These are phyloP conservation scores for Starmerella vitae DNA, from an alignment of 805 yeast species.

Conservation along the genomic window DNA sequence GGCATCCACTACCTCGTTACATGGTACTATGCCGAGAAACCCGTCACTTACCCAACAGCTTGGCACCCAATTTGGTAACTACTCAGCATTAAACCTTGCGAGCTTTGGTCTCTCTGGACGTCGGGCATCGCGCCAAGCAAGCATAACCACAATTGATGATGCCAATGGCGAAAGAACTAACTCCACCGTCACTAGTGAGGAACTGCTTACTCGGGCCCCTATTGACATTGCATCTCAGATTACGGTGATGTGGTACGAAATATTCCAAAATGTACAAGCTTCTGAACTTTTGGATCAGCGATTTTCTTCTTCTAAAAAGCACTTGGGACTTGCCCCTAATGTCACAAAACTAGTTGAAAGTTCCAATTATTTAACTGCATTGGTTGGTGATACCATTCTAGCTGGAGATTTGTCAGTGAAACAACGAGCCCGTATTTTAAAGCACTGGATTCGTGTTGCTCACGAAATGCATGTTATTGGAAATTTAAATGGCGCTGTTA, in stretches of 20 bases:
- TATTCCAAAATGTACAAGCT: slow-evolving; percentile 23
- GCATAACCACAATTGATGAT: background rate
- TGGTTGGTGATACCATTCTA: slow-evolving; percentile 28
- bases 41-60: slow-evolving; percentile 1
- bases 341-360: slow-evolving; percentile 23
- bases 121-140: slow-evolving; percentile 9
- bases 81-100: slow-evolving; percentile 8
- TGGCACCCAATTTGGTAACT: slow-evolving; percentile 1
- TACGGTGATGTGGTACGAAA: slow-evolving; percentile 25
- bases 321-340: slow-evolving; percentile 25
- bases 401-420: slow-evolving; percentile 22
- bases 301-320: slow-evolving; percentile 23
- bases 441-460: slow-evolving; percentile 30
- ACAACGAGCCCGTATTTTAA: slow-evolving; percentile 25
- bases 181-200: background rate
- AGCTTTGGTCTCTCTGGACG: slow-evolving; percentile 10
- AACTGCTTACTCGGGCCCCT: slow-evolving; percentile 2
- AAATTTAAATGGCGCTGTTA: slow-evolving; percentile 26
- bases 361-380: slow-evolving; percentile 28
- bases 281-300: slow-evolving; percentile 27
- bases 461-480: slow-evolving; percentile 24
- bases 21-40: slow-evolving; percentile 1
- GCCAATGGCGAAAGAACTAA: background rate
- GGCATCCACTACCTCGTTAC: slow-evolving; percentile 1
- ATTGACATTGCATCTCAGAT: slow-evolving; percentile 27